Base-by-base conservation (phyloP, 2,329 filamentous ascomycete genomes). In the Arthrobotrys entomopaga region DNA sequence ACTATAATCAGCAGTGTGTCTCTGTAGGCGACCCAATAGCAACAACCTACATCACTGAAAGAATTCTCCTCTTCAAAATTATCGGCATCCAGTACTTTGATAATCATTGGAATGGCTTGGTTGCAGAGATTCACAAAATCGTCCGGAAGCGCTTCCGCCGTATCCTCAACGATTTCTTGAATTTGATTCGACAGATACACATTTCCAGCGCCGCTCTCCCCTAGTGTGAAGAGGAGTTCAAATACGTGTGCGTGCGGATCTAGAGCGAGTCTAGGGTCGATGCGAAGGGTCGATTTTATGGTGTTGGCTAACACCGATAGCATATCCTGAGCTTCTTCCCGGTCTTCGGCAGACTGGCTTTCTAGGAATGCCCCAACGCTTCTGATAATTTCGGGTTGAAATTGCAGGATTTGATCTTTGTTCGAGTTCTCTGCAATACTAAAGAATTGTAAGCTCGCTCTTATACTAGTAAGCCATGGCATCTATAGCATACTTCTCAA, bases 141-240 rank as follows among this genome's bases (percentile, higher is more conserved):
- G 7, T 91, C 87, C 5, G 86, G 83, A 20, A 88, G 88, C 74
- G 84, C 83, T 13, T 89, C 87, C 1, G 90, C 90, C 66, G 97
- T 89, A 49, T 95, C 92, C 81, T 98, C 94, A 79, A 99, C 96
- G 0, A 92, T 89, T 82, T 99, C 95, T 40, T 88, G 90, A 22
- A 98, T 90, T 59, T 97, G 84, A 83, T 93, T 90, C 0, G 90
- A 92, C 53, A 97, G 87, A 81, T 97, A 93, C 83, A 96, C 96
- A 82, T 96, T 98, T 74, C 87, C 88, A 0, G 94, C 91, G 26
- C 93, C 93, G 79, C 93, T 89, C 81, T 92, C 95, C 20, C 93
- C 94, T 73, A 98, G 88, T 61, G 90, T 87, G 83, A 99, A 98
- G 7, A 99, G 87, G 13, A 93, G 84, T 78, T 95, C 90, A 4